These are phyloP conservation scores for Castanea sativa DNA, from an alignment of 306 rosid genomes.

Conservation along the genomic window DNA sequence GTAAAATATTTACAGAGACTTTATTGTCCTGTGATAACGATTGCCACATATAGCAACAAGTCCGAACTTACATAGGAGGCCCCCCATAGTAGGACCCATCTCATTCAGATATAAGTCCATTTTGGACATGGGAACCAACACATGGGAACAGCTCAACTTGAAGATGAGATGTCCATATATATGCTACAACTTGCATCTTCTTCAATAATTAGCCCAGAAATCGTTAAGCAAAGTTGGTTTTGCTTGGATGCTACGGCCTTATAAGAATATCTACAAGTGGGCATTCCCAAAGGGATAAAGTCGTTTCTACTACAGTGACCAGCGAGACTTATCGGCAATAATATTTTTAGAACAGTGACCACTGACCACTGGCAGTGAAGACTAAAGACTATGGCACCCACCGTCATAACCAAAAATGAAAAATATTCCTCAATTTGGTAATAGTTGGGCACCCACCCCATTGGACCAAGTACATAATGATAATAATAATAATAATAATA, in stretches of 20 bases:
- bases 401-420: not conserved
- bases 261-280: slow-evolving; percentile 23
- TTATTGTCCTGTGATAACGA: slow-evolving; percentile 2
- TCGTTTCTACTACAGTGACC: slow-evolving; percentile 12
- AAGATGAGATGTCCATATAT: slow-evolving; percentile 37
- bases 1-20: not conserved
- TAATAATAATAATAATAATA: not conserved
- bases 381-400: not conserved
- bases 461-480: not conserved
- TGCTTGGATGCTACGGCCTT: slow-evolving; percentile 21
- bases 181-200: slow-evolving; percentile 12
- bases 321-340: not conserved
- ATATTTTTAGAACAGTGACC: not conserved
- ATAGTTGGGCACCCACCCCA: not conserved
- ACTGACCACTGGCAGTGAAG: not conserved
- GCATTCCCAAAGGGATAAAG: not conserved
- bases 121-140: slow-evolving; percentile 31
- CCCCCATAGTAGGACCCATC: not conserved
- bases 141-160: slow-evolving; percentile 55
- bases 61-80: not conserved
- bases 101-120: slow-evolving; percentile 26
- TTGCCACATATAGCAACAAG: slow-evolving; percentile 11
- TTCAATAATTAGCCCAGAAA: slow-evolving; percentile 21
- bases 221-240: slow-evolving; percentile 19
- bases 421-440: not conserved